Conservation (phyloP, 106 monocot genomes). For the Posidonia australis region DNA sequence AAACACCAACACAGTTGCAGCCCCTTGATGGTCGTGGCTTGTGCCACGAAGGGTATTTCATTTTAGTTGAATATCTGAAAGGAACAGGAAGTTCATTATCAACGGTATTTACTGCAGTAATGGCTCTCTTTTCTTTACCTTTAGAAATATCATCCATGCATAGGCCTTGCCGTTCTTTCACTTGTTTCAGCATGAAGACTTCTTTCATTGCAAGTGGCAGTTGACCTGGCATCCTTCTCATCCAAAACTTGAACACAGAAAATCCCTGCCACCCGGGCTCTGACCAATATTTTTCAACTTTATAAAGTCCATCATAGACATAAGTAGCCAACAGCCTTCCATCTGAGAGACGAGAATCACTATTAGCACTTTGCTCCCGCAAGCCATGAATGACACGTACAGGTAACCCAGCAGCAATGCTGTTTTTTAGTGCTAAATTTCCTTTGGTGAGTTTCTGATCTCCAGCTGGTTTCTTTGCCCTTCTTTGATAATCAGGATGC, state of each 20-base stretch:
- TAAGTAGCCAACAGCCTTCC: conserved; percentile 16
- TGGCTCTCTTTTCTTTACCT: conserved; percentile 53
- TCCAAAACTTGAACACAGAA: conserved; percentile 29
- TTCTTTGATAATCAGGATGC: no score
- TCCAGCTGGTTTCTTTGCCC: no score
- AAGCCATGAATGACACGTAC: conserved; percentile 53
- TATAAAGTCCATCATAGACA: conserved; percentile 54
- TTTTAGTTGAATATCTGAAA: conserved; percentile 5
- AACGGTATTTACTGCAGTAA: conserved; percentile 22
- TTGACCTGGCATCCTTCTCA: conserved; percentile 44
- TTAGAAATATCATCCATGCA: conserved; percentile 36
- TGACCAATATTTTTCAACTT: conserved; percentile 37
- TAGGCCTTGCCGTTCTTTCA: neutral
- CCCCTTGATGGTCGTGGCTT: conserved; percentile 19
- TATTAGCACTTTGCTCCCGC: neutral
- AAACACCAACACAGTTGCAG: conserved; percentile 46
- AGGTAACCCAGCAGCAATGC: conserved; percentile 37
- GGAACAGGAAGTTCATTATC: conserved; percentile 11
- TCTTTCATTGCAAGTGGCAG: conserved; percentile 23
- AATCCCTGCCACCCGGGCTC: conserved; percentile 19
- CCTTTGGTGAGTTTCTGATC: conserved; percentile 32
- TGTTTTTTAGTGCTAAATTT: conserved; percentile 50
- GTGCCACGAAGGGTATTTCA: conserved; percentile 13
- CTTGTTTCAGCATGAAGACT: neutral
- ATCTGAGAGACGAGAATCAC: neutral